Evolutionary conservation across 768 basidiomycete genomes (phyloP), one percentile per base, ranked within the genome.

Genomic region (Collybia sp.): DNA sequence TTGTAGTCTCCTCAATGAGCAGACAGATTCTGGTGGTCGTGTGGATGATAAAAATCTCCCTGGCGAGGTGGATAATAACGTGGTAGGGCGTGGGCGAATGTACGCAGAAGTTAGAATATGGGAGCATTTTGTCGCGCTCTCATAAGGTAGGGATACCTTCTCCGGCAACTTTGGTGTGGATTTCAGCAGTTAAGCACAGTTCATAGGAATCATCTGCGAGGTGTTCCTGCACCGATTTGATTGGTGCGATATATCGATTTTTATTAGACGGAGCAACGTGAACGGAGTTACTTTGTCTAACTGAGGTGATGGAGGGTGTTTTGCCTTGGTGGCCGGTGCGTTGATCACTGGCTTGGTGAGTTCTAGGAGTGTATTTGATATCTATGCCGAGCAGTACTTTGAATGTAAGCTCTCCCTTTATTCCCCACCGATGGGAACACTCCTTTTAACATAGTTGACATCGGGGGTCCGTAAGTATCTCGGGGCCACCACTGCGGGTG

Each of bases 181-280:
- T 88, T 11, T 72, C 78, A 4, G 86, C 85, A 1, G 94, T 96
- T 30, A 96, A 69, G 53, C 93, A 96, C 31, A 97, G 76, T 61
- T 97, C 94, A 64, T 97, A 97, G 2, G 90, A 90, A 58, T 96
- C 88, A 2, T 94, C 94, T 25, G 83, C 73, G 33, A 96, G 78
- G 49, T 77, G 73, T 46, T 89, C 82, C 57, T 91, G 81, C 11
- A 88, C 87, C 44, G 69, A 58, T 16, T 77, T 67, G 53, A 96
- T 92, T 13, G 77, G 78, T 18, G 75, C 63, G 20, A 85, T 77
- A 64, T 97, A 96, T 1, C 60, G 55, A 1, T 63, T 61, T 55
- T 76, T 75, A 53, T 81, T 72, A 0, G 88, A 85, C 34, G 83
- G 59, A n/a, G 56, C 62, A 39, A 86, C 64, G 10, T n/a, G n/a